Percentiles rank a stretch among this genome's conserved stretches.
These are phyloP conservation scores for Microdochium paspali DNA, from an alignment of 2,329 filamentous ascomycete species.

Conservation along the genomic window DNA sequence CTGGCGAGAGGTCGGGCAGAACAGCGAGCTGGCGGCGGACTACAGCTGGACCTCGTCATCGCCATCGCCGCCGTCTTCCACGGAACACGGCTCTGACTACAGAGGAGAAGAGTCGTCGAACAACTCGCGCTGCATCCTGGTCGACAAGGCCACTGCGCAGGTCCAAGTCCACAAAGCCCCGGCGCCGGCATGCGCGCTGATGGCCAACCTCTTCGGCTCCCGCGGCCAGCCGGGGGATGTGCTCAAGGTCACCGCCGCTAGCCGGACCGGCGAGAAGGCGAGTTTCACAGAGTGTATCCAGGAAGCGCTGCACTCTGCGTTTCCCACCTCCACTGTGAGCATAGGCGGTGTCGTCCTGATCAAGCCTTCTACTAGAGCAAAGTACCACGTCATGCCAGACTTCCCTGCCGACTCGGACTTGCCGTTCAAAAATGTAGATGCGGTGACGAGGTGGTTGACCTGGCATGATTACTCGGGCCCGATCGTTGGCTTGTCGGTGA, in stretches of 20 bases:
- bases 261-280: constrained; percentile 13
- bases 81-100: too few species aligned
- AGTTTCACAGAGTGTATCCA: constrained; percentile 25
- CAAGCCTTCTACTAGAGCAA: constrained; percentile 22
- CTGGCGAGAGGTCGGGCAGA: constrained; percentile 28
- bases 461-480: constrained; percentile 26
- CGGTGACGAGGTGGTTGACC: constrained; percentile 26
- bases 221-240: constrained; percentile 21
- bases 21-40: constrained; percentile 30
- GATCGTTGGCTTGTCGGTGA: constrained; percentile 27
- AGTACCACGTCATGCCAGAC: constrained; percentile 34
- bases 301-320: constrained; percentile 15
- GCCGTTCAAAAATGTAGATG: constrained; percentile 17
- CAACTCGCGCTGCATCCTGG: constrained; percentile 16
- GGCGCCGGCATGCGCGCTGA: constrained; percentile 25
- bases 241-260: constrained; percentile 23
- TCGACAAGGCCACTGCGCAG: constrained; percentile 6
- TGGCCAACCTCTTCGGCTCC: constrained; percentile 31
- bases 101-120: constrained; percentile 12
- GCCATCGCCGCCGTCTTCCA: too few species aligned
- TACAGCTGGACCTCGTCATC: too few species aligned
- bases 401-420: constrained; percentile 20
- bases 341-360: constrained; percentile 31
- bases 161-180: constrained; percentile 12
- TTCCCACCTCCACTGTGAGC: constrained; percentile 22